phyloP scores from a whole-genome alignment of 495 filamentous ascomycete genomes.

The Hypoxylon fragiforme region DNA sequence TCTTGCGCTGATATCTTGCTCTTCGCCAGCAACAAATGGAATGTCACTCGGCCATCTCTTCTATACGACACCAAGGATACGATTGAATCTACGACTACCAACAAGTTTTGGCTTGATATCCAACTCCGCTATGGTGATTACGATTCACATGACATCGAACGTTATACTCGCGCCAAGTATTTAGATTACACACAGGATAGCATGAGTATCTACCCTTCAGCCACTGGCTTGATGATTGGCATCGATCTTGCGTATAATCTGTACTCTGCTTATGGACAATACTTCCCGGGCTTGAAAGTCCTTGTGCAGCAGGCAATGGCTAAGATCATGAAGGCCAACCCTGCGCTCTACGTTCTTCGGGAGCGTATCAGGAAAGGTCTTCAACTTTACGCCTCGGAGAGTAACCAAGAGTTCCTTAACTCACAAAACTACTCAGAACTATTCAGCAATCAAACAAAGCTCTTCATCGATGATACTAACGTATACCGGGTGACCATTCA shows the following conservation, averaged over 20 bases:
- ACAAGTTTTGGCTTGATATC: constrained; percentile 99
- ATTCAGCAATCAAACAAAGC: constrained; percentile 98
- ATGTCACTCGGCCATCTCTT: constrained; percentile 88
- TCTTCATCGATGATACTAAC: constrained; percentile 99
- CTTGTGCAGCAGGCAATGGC: constrained; percentile 97
- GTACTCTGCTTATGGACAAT: constrained; percentile 96
- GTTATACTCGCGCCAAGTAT: constrained; percentile 97
- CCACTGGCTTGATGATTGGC: constrained; percentile 97
- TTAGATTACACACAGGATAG: constrained; percentile 98
- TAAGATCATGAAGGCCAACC: constrained; percentile 99
- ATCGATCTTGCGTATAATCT: constrained; percentile 98
- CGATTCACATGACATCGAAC: constrained; percentile 97
- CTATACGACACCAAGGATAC: constrained; percentile 96
- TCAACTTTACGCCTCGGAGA: constrained; percentile 97
- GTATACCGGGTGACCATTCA: constrained; percentile 99
- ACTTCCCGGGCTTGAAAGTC: constrained; percentile 98
- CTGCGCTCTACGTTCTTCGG: constrained; percentile 91
- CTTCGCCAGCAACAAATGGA: constrained; percentile 99
- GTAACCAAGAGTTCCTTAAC: constrained; percentile 99
- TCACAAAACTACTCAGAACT: constrained; percentile 99
- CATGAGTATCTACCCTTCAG: constrained; percentile 98
- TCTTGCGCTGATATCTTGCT: constrained; percentile 98
- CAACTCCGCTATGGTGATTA: constrained; percentile 98
- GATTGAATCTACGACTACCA: constrained; percentile 92
- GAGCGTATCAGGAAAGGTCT: constrained; percentile 99